phyloP scores from a whole-genome alignment of 2,329 filamentous ascomycete genomes.

The Plectosphaerella cucumerina region DNA sequence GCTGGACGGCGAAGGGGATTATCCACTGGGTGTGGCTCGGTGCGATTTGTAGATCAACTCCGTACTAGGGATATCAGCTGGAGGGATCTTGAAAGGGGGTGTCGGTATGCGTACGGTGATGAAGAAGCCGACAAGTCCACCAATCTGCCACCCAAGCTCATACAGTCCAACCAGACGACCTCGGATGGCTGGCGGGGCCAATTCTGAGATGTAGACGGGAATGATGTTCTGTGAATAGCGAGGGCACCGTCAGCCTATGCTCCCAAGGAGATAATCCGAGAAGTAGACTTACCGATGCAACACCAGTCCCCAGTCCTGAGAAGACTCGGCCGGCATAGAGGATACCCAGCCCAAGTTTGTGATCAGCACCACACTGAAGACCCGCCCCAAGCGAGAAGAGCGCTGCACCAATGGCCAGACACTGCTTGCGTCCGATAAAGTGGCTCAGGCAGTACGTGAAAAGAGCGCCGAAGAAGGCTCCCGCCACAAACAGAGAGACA shows the following conservation, averaged over 20 bases:
- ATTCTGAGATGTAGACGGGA: slow-evolving; percentile 40
- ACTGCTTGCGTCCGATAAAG: slow-evolving; percentile 51
- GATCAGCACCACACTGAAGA: slow-evolving; percentile 54
- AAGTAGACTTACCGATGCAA: slow-evolving; percentile 8
- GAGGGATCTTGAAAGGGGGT: too few species aligned
- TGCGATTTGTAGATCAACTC: slow-evolving; percentile 11
- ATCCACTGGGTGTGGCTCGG: slow-evolving; percentile 33
- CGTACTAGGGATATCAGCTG: slow-evolving; percentile 23
- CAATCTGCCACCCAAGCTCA: slow-evolving; percentile 48
- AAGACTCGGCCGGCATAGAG: slow-evolving; percentile 48
- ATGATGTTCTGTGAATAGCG: slow-evolving; percentile 42
- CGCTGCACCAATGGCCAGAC: slow-evolving; percentile 33
- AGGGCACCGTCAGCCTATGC: neutral
- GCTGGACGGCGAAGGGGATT: slow-evolving; percentile 48
- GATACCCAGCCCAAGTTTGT: slow-evolving; percentile 39
- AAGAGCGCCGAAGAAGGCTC: slow-evolving; percentile 65
- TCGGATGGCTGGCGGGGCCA: slow-evolving; percentile 47
- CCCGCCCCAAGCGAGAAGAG: slow-evolving; percentile 34
- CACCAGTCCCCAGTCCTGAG: slow-evolving; percentile 40
- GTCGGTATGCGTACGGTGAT: slow-evolving; percentile 35
- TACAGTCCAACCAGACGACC: slow-evolving; percentile 51
- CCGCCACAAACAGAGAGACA: slow-evolving; percentile 64
- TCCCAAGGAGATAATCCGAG: too few species aligned
- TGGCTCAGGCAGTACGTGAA: slow-evolving; percentile 55
- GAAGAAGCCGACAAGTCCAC: slow-evolving; percentile 48